Base-by-base conservation (phyloP, 2,329 filamentous ascomycete species). In the Clonostachys chloroleuca region DNA sequence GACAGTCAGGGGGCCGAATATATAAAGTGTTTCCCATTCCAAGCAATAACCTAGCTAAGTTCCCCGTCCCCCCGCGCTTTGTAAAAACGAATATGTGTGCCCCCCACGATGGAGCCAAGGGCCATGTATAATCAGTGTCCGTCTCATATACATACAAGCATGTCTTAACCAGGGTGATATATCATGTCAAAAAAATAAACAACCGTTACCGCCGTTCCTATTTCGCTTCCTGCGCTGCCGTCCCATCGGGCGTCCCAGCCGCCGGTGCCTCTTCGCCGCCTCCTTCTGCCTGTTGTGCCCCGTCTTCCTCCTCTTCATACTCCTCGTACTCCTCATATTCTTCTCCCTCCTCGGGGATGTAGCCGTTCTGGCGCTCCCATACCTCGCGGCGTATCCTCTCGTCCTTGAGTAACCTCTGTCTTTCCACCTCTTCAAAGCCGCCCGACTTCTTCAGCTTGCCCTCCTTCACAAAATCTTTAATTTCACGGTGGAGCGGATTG, bases 361-460 rank as follows among this genome's bases (percentile, higher is more conserved):
- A 65, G 12, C 81, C 82, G 55, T 86, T 85, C 70, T 79, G 75
- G 40, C 80, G 69, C 56, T 85, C 81, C 83, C 83, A 86, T 12
- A 86, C 88, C 64, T 96, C 92, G 57, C 82, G 86, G 48, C 92
- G 78, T 49, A 91, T 90, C 56, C 81, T 79, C 51, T 97, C 94
- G 59, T 99, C 94, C 64, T 92, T 95, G 35, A 84, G 81, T 61
- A 86, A 86, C 44, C 94, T 78, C 42, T 89, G 75, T 46, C 94
- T 80, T 69, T 99, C 94, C 1, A 92, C 86, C 69, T 99, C 94
- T 64, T 97, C 94, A 44, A 96, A 86, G 0, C 94, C 94, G 39
- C 94, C 94, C 13, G 87, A 92, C 77, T 97, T 97, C 78, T 96
- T 97, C 55, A 99, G 73, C 66, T 88, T 94, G 49, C 90, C 90